Percentiles rank a stretch among this genome's conserved stretches.
phyloP scores from a whole-genome alignment of 257 asterid species.

The Solanum paucissectum region DNA sequence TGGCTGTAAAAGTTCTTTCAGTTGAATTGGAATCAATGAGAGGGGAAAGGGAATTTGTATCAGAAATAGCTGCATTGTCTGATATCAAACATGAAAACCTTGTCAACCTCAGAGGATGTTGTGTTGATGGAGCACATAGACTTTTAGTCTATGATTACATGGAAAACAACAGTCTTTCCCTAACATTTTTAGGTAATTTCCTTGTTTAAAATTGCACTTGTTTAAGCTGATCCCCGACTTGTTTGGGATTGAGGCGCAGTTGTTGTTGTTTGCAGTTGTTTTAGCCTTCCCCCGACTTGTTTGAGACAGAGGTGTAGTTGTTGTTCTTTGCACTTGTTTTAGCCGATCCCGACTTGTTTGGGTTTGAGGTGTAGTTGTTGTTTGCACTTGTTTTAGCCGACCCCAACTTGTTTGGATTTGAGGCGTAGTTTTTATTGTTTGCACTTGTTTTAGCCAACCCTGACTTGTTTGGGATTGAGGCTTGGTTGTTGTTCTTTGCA shows the following conservation, averaged over 20 bases:
- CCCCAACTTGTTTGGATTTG: background rate
- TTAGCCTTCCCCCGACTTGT: background rate
- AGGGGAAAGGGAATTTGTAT: slow-evolving; percentile 66
- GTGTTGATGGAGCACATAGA: slow-evolving; percentile 51
- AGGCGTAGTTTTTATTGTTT: background rate
- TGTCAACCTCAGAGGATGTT: slow-evolving; percentile 56
- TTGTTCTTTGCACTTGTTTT: background rate
- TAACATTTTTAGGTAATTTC: slow-evolving; percentile 43
- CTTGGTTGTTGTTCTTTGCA: background rate
- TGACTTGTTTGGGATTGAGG: background rate
- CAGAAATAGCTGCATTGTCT: slow-evolving; percentile 59
- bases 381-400: background rate
- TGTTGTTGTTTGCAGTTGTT: background rate
- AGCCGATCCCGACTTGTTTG: background rate
- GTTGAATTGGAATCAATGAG: slow-evolving; percentile 54
- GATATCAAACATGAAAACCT: slow-evolving; percentile 57
- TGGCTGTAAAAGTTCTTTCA: slow-evolving; percentile 61
- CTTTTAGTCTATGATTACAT: slow-evolving; percentile 57
- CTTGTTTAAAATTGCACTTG: background rate
- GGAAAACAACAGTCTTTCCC: slow-evolving; percentile 59
- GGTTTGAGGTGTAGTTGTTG: background rate
- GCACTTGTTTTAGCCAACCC: background rate
- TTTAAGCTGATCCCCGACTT: no score
- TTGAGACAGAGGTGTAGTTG: background rate
- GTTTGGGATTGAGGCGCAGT: background rate